Evolutionary conservation across 2,329 filamentous ascomycete species (phyloP).

Genomic region (Penicillium sp.): DNA sequence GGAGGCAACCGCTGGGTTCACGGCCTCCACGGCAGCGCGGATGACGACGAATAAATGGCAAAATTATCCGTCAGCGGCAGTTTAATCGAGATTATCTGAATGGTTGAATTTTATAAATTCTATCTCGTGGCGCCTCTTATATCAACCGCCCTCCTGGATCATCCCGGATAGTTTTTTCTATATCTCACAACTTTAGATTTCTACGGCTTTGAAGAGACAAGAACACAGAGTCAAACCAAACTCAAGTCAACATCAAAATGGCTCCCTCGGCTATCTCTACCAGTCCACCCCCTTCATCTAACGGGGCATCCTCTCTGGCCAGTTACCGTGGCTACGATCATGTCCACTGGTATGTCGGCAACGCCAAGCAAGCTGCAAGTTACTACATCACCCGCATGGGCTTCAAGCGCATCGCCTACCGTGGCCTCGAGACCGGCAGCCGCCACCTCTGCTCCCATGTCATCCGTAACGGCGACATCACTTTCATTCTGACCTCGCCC

Average conservation of each 20-base stretch:
- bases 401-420: constrained; percentile 78
- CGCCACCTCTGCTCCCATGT: constrained; percentile 81
- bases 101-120: constrained; percentile 1
- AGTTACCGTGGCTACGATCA: constrained; percentile 81
- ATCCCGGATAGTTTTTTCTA: neutral
- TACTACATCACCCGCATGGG: constrained; percentile 88
- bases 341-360: constrained; percentile 94
- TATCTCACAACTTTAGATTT: neutral
- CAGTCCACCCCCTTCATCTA: constrained; percentile 22
- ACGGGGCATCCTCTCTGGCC: constrained; percentile 26
- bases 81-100: neutral
- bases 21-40: neutral
- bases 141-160: neutral
- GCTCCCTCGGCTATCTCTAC: constrained; percentile 32
- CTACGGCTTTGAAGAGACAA: neutral
- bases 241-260: constrained; percentile 24
- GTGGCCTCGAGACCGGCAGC: constrained; percentile 82
- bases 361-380: constrained; percentile 89
- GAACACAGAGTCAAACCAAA: neutral
- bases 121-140: neutral
- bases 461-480: constrained; percentile 43
- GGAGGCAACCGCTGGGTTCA: neutral
- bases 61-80: neutral
- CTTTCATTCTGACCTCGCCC: constrained; percentile 44
- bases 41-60: constrained; percentile 4